These are phyloP conservation scores for Coprinopsis marcescibilis DNA, from an alignment of 768 basidiomycete species.

Conservation along the genomic window DNA sequence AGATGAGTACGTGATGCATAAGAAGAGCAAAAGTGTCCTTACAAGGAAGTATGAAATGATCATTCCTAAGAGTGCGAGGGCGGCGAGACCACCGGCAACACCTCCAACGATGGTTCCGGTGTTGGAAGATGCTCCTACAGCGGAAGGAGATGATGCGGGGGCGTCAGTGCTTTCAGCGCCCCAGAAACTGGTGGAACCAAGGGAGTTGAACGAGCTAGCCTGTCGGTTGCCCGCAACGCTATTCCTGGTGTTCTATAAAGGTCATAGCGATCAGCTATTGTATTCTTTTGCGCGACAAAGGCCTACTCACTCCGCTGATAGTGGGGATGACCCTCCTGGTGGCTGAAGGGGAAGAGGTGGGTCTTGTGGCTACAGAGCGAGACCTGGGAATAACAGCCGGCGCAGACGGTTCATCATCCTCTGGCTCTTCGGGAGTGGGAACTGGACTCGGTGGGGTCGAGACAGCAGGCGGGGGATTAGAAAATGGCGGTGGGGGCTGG, in stretches of 20 bases:
- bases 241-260: conserved; percentile 12
- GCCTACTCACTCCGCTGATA: no score
- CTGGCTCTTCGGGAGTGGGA: no score
- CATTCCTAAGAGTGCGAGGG: conserved; percentile 32
- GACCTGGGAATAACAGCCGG: no score
- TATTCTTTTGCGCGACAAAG: no score
- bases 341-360: no score
- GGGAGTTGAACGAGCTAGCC: conserved; percentile 6
- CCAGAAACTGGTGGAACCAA: conserved; percentile 1
- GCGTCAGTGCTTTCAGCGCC: conserved; percentile 11
- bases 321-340: no score
- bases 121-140: conserved; percentile 22
- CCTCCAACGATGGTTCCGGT: conserved; percentile 41
- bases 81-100: conserved; percentile 30
- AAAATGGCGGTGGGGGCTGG: no score
- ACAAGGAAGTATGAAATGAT: conserved; percentile 36
- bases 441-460: no score
- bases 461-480: no score
- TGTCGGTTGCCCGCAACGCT: conserved; percentile 1
- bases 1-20: background rate
- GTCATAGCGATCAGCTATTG: no score
- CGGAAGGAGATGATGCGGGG: conserved; percentile 5
- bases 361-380: no score
- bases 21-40: conserved; percentile 15
- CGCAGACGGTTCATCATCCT: no score